Evolutionary conservation across 768 basidiomycete species (phyloP).

Genomic region (Chalciporus piperatus): DNA sequence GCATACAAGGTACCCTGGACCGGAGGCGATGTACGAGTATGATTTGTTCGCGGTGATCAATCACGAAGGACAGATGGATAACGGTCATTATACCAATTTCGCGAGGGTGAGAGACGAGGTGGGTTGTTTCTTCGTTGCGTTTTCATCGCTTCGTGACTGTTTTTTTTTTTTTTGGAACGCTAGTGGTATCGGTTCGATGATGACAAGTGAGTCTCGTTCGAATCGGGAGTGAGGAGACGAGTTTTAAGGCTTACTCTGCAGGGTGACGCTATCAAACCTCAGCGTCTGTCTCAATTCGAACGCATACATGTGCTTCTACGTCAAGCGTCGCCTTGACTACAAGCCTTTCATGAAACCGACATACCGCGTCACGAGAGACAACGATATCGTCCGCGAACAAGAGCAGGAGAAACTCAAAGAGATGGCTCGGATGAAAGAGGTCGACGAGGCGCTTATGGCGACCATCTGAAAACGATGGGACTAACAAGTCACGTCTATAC

Average conservation of each 20-base stretch:
- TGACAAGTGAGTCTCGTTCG: conserved; percentile 63
- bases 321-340: conserved; percentile 86
- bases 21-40: conserved; percentile 77
- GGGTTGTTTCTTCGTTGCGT: conserved; percentile 28
- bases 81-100: conserved; percentile 91
- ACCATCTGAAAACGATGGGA: conserved; percentile 26
- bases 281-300: conserved; percentile 65
- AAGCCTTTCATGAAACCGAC: conserved; percentile 66
- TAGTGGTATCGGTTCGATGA: conserved; percentile 96
- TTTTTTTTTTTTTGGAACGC: not conserved
- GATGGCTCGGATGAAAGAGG: conserved; percentile 53
- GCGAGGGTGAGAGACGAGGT: conserved; percentile 85
- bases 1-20: conserved; percentile 44
- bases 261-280: conserved; percentile 71
- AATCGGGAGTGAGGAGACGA: not conserved
- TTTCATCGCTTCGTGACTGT: not conserved
- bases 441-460: conserved; percentile 65
- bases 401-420: conserved; percentile 52
- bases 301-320: conserved; percentile 96
- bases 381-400: conserved; percentile 60
- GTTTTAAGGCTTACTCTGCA: too few species aligned
- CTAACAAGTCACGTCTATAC: not conserved
- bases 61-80: conserved; percentile 92
- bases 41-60: conserved; percentile 92
- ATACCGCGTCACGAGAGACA: conserved; percentile 64